Base-by-base conservation (phyloP, 257 asterid genomes). In the Thymus quinquecostatus region DNA sequence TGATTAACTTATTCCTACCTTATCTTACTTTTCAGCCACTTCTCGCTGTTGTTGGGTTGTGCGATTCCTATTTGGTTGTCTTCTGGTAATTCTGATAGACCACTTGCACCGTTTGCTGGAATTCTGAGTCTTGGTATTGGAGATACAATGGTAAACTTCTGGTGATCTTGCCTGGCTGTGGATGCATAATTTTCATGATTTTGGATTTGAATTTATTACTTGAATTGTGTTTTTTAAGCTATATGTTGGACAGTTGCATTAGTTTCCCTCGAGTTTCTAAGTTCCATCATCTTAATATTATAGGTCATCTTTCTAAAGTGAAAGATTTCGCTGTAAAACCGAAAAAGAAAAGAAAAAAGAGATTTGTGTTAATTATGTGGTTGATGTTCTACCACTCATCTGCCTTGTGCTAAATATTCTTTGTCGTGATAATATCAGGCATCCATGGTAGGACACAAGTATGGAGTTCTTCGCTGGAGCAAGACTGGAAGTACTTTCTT, bases 91-190 rank as follows among this genome's bases (percentile, higher is more conserved):
- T 87, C 77, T 71, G 98, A 95, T 79, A 90, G 97, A 45, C 98
- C 98, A 62, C 86, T 95, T 72, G 96, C 97, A 67, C 96, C 98
- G 61, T 92, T 92, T 79, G 97, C 99, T 80, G 98, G 98, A 74
- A 95, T 95, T 78, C 80, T 95, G 86, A 95, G 99, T 78, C 95
- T 95, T 78, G 97, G 98, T 71, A 92, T 92, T 68, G 99, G 99
- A 55, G 99, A 95, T 82, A 92, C 99, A 45, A 92, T 95, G 99
- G 99, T 95, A 84, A 86, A 14, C 55, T 30, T 50, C 73, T 48
- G 51, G 41, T 77, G 38, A 8, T 56, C 68, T 69, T 61, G 60
- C 66, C 41, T 28, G 70, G 58, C n/a, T 68, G 27, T 56, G 59
- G 36, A 43, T 45, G 74, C 45, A 56, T 38, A 33, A 33, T 41